Base-by-base conservation (phyloP, 805 yeast genomes). In the Candida verbasci region DNA sequence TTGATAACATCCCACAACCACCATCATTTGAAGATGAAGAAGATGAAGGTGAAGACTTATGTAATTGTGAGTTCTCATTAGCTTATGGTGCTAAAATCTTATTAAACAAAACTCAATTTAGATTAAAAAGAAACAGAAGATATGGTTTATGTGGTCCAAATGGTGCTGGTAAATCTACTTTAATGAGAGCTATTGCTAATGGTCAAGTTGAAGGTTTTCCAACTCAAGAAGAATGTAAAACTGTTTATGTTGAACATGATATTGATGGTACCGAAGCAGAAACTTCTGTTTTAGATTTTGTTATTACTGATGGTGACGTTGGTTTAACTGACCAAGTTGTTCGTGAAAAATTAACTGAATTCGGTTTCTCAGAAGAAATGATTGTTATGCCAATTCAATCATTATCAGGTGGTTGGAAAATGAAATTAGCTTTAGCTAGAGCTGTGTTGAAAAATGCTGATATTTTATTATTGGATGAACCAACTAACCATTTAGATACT, bases 61-160 rank as follows among this genome's bases (percentile, higher is more conserved):
- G 98, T 83, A 93, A 93, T 95, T 91, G 97, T 85, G 98, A 93
- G 82, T 93, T 93, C 89, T 93, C 98, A 45, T 80, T 93, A 62
- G 99, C 99, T 70, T 93, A 93, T 74, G 99, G 98, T 91, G 98
- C 98, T 63, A 93, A 93, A 86, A 93, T 93, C 80, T 80, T 93
- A 76, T 87, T 93, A 73, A 93, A 93, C 91, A 91, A 93, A 76
- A 93, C 98, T 56, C 97, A 91, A 78, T 82, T 93, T 69, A 88
- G 98, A 76, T 84, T 93, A 68, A 88, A 87, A 88, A 83, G 96
- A 79, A 93, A 85, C 76, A 89, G 97, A 78, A 86, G 98, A 78
- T 93, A 93, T 72, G 98, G 98, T 91, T 75, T 83, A 59, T 84
- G 93, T 80, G 74, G 74, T 64, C 74, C 72, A 51, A 68, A 68